A percentile compares a stretch with the other conserved stretches of the same genome.
These are phyloP conservation scores for Ophiostoma ips DNA, from an alignment of 2,329 filamentous ascomycete genomes.

Conservation along the genomic window DNA sequence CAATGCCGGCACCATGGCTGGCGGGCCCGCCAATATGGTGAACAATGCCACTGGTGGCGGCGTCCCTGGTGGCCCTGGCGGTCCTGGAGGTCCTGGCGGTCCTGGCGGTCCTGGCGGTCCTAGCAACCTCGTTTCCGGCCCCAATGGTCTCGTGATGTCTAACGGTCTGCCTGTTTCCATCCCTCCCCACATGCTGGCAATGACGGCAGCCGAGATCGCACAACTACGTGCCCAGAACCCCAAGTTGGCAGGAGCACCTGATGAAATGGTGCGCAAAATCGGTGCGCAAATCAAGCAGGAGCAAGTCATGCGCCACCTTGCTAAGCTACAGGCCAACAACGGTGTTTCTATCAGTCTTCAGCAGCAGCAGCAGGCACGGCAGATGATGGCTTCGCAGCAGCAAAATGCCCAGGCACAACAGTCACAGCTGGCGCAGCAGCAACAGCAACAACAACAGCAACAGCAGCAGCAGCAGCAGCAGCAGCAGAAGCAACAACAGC, in stretches of 20 bases:
- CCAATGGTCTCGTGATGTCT: not conserved
- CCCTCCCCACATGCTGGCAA: conserved; percentile 6
- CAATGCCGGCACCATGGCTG: not conserved
- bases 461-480: conserved; percentile 12
- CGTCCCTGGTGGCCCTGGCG: not conserved
- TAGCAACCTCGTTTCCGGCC: not conserved
- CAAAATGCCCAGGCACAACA: conserved; percentile 8
- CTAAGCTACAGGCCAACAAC: conserved; percentile 4
- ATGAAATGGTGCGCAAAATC: conserved; percentile 8
- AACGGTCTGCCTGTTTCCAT: conserved; percentile 7
- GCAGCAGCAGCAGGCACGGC: conserved; percentile 18
- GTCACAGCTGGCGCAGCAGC: conserved; percentile 3
- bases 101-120: not conserved
- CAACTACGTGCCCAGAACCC: conserved; percentile 8
- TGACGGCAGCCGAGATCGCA: conserved; percentile 8
- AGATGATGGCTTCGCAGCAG: conserved; percentile 12
- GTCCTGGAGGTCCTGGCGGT: not conserved
- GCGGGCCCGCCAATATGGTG: not conserved
- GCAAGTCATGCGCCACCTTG: conserved; percentile 9
- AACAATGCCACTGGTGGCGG: not conserved
- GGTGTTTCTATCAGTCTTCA: conserved; percentile 1
- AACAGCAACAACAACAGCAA: conserved; percentile 12
- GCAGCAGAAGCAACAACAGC: conserved; percentile 6
- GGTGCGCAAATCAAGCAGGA: conserved; percentile 10
- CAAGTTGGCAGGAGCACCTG: conserved; percentile 9